phyloP scores from a whole-genome alignment of 352 stramenopile species.

The Phytopythium cucurbitacearum region DNA sequence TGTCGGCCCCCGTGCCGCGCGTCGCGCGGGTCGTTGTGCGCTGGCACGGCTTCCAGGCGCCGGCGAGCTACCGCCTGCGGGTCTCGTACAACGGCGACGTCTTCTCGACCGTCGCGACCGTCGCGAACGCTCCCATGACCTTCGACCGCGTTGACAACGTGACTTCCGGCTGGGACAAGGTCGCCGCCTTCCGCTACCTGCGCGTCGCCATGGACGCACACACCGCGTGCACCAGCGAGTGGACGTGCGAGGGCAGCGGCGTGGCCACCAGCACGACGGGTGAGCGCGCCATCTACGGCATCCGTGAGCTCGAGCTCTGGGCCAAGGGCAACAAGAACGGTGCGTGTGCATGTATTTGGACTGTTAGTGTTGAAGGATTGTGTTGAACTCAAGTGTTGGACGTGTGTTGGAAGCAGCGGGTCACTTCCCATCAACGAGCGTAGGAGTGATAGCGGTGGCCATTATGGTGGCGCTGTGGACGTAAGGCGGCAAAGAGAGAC shows the following conservation, averaged over 20 bases:
- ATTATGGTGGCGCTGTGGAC: too few species aligned
- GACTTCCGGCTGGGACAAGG: constrained; percentile 32
- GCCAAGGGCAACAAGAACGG: constrained; percentile 47
- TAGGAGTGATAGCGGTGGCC: too few species aligned
- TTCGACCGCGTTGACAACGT: constrained; percentile 75
- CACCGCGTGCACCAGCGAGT: constrained; percentile 44
- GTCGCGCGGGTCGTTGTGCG: constrained; percentile 63
- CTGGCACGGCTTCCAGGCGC: constrained; percentile 72
- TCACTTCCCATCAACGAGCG: too few species aligned
- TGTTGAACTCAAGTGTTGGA: too few species aligned
- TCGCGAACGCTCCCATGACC: constrained; percentile 29
- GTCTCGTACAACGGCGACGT: constrained; percentile 56
- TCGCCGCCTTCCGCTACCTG: constrained; percentile 50
- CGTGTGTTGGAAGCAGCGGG: too few species aligned
- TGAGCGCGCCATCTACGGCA: constrained; percentile 73
- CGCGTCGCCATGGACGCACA: constrained; percentile 42
- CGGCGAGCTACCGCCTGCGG: constrained; percentile 46
- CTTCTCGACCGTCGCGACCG: constrained; percentile 53
- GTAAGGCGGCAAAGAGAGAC: too few species aligned
- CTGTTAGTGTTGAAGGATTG: too few species aligned
- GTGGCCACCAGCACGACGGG: constrained; percentile 14
- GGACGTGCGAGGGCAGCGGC: constrained; percentile 34
- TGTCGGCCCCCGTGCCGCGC: constrained; percentile 36
- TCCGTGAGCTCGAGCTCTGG: constrained; percentile 78
- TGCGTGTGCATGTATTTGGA: constrained; percentile 1